Percentiles rank a stretch among this genome's conserved stretches.
phyloP scores from a whole-genome alignment of 2,329 filamentous ascomycete species.

The Apiospora arundinis region DNA sequence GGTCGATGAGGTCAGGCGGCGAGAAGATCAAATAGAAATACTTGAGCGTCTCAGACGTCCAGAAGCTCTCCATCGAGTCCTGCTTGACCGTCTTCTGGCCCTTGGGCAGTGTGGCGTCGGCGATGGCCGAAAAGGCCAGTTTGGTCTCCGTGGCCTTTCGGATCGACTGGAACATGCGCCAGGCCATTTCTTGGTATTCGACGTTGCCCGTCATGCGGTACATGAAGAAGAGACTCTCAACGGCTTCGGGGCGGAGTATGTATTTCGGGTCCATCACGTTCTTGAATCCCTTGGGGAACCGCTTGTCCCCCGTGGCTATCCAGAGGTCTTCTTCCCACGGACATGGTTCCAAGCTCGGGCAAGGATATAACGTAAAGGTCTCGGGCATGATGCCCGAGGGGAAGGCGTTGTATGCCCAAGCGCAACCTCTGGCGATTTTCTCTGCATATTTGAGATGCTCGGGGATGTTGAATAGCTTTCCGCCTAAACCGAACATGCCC shows the following conservation, averaged over 20 bases:
- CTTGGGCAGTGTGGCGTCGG: slow-evolving; percentile 33
- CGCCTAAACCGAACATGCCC: slow-evolving; percentile 54
- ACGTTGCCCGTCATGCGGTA: slow-evolving; percentile 34
- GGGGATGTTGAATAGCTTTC: slow-evolving; percentile 51
- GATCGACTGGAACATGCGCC: slow-evolving; percentile 37
- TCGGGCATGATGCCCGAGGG: slow-evolving; percentile 66
- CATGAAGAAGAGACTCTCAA: slow-evolving; percentile 39
- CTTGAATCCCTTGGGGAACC: slow-evolving; percentile 35
- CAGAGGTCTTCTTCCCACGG: slow-evolving; percentile 11
- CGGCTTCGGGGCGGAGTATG: slow-evolving; percentile 38
- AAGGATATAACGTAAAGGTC: slow-evolving; percentile 43
- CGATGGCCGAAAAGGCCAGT: slow-evolving; percentile 35
- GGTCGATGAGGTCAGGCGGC: slow-evolving; percentile 64
- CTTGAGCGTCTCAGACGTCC: slow-evolving; percentile 76
- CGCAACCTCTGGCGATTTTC: slow-evolving; percentile 60
- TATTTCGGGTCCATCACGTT: slow-evolving; percentile 34
- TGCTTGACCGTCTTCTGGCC: slow-evolving; percentile 25
- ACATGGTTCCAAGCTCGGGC: slow-evolving; percentile 10
- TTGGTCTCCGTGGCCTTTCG: slow-evolving; percentile 33
- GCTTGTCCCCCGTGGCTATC: slow-evolving; percentile 19
- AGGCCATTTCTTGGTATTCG: slow-evolving; percentile 34
- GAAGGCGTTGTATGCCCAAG: slow-evolving; percentile 63
- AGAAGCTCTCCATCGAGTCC: slow-evolving; percentile 64
- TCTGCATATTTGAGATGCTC: slow-evolving; percentile 54
- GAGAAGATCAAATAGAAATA: slow-evolving; percentile 78